phyloP scores from a whole-genome alignment of 2,329 filamentous ascomycete species.

The Berkeleyomyces rouxiae region DNA sequence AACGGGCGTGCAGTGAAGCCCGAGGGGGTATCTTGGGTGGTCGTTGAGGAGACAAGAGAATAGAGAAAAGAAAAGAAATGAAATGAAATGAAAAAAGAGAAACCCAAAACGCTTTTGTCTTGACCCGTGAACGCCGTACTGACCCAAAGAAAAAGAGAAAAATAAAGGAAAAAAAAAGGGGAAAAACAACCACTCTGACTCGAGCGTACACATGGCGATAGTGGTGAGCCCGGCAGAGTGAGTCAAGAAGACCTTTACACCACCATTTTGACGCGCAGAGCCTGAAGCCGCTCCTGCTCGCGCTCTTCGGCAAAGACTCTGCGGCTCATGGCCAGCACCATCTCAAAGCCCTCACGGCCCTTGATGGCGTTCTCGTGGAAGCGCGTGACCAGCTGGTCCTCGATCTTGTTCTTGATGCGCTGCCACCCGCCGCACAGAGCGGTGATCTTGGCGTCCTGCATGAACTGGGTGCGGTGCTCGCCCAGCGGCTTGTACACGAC shows the following conservation, averaged over 20 bases:
- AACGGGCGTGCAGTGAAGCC: not conserved
- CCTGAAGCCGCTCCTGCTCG: constrained; percentile 33
- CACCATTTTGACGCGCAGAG: not conserved
- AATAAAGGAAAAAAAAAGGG: not conserved
- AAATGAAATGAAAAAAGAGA: constrained; percentile 6
- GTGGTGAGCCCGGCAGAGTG: not conserved
- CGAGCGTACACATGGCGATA: not conserved
- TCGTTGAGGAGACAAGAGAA: not conserved
- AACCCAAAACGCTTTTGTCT: not conserved
- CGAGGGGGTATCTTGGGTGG: not conserved
- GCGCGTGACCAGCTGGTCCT: constrained; percentile 73
- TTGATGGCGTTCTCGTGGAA: constrained; percentile 86
- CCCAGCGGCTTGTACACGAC: constrained; percentile 60
- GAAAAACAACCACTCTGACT: not conserved
- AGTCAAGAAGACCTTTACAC: not conserved
- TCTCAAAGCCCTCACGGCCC: constrained; percentile 88
- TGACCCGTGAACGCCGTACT: not conserved
- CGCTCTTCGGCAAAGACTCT: constrained; percentile 82
- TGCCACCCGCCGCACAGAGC: constrained; percentile 94
- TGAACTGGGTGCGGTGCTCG: constrained; percentile 55
- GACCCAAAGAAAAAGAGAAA: constrained; percentile 2
- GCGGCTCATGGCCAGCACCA: constrained; percentile 82
- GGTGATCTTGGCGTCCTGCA: constrained; percentile 81
- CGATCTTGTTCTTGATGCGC: constrained; percentile 88
- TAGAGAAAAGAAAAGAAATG: not conserved